phyloP scores from a whole-genome alignment of 1,284 basidiomycete species.

The Melampsora abietis-canadensis region DNA sequence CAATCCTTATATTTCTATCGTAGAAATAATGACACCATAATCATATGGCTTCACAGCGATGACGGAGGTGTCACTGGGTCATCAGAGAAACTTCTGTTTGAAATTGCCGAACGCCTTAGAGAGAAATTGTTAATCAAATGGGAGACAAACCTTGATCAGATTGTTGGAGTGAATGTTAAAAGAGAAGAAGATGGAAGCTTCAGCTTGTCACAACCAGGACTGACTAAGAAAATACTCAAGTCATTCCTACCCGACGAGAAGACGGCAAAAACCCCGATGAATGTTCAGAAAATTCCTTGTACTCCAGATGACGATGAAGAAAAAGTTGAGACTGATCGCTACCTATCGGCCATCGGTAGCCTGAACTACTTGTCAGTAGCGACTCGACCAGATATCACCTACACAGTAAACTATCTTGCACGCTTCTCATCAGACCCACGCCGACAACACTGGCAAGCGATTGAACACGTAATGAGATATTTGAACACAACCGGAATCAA shows the following conservation, averaged over 20 bases:
- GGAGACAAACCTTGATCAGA: neutral
- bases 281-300: neutral
- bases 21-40: neutral
- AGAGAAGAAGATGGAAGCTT: neutral
- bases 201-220: neutral
- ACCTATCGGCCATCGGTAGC: neutral
- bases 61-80: neutral
- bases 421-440: neutral
- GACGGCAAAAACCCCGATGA: neutral
- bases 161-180: neutral
- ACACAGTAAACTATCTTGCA: neutral
- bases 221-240: no score
- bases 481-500: constrained; percentile 97
- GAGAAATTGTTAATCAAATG: neutral
- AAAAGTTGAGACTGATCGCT: neutral
- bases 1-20: neutral
- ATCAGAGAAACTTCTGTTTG: neutral
- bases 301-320: neutral
- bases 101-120: neutral
- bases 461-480: constrained; percentile 56
- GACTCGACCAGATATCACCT: no score
- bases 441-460: neutral
- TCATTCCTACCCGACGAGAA: no score
- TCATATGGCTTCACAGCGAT: constrained; percentile 15
- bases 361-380: constrained; percentile 11